Conservation (phyloP, 2,329 filamentous ascomycete genomes). For the Penicillium sp. region DNA sequence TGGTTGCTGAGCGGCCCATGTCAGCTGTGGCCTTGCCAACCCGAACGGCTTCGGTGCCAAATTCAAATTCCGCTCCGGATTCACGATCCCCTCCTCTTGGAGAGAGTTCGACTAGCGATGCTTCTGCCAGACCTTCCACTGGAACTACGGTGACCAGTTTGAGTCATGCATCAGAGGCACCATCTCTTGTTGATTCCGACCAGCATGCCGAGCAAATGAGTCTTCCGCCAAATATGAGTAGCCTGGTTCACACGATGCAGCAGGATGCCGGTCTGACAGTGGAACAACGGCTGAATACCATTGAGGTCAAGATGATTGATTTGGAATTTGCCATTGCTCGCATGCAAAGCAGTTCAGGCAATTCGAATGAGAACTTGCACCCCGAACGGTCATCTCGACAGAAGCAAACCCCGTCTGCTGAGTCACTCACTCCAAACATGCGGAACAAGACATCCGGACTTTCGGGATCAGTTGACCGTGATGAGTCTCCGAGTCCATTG, state of each 20-base stretch:
- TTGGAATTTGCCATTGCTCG: constrained; percentile 55
- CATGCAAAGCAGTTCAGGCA: constrained; percentile 44
- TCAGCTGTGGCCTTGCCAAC: constrained; percentile 47
- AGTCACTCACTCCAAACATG: constrained; percentile 11
- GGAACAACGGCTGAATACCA: constrained; percentile 52
- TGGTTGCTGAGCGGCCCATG: constrained; percentile 41
- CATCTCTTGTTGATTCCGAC: constrained; percentile 25
- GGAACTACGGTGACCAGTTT: constrained; percentile 34
- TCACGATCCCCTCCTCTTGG: constrained; percentile 40
- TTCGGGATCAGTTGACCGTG: constrained; percentile 15
- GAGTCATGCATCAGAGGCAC: constrained; percentile 24
- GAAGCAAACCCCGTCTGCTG: constrained; percentile 19
- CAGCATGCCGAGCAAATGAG: constrained; percentile 24
- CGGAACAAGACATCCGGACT: constrained; percentile 25
- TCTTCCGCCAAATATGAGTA: constrained; percentile 42
- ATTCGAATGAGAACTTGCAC: constrained; percentile 24
- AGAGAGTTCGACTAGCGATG: constrained; percentile 32
- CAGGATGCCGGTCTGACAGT: constrained; percentile 45
- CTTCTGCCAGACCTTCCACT: constrained; percentile 32
- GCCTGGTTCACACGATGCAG: constrained; percentile 45
- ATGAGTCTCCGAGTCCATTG: constrained; percentile 22
- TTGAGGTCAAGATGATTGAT: constrained; percentile 57
- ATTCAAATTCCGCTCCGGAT: constrained; percentile 44
- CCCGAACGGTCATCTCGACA: constrained; percentile 19
- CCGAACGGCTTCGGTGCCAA: constrained; percentile 47